Percentiles rank a stretch among this genome's conserved stretches.
Conservation (phyloP, 306 rosid genomes). For the Cucurbita maxima region DNA sequence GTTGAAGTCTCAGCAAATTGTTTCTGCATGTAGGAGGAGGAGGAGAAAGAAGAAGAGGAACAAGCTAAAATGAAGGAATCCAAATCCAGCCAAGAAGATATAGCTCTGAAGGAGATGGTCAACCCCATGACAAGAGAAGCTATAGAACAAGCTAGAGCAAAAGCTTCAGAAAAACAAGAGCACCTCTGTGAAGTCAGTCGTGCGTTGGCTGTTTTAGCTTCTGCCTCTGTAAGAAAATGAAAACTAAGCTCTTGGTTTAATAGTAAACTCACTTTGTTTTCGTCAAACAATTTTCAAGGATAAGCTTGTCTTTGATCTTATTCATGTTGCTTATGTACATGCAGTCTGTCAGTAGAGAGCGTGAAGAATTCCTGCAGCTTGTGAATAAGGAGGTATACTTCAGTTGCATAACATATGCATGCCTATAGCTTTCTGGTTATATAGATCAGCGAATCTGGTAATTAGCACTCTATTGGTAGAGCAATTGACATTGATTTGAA, state of each 20-base stretch:
- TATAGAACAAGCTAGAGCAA: slow-evolving; percentile 39
- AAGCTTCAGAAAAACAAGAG: slow-evolving; percentile 69
- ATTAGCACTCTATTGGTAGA: too few relatives aligned
- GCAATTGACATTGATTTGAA: too few relatives aligned
- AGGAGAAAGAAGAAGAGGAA: slow-evolving; percentile 57
- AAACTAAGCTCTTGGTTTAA: not conserved
- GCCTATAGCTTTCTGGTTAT: too few relatives aligned
- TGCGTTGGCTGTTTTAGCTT: slow-evolving; percentile 91
- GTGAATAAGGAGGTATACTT: slow-evolving; percentile 73
- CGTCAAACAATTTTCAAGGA: not conserved
- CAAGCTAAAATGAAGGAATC: slow-evolving; percentile 44
- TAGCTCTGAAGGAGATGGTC: slow-evolving; percentile 61
- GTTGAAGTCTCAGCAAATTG: not conserved
- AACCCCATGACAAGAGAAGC: slow-evolving; percentile 69
- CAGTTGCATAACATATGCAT: not conserved
- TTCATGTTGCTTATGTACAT: slow-evolving; percentile 10
- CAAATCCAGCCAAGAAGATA: slow-evolving; percentile 36
- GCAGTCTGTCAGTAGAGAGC: slow-evolving; percentile 91
- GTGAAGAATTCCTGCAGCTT: slow-evolving; percentile 84
- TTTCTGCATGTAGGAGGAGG: slow-evolving; percentile 53
- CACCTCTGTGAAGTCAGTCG: slow-evolving; percentile 87
- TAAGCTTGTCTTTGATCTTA: not conserved
- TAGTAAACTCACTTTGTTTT: not conserved
- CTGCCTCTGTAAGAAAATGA: slow-evolving; percentile 76
- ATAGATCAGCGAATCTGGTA: too few relatives aligned